Base-by-base conservation (phyloP, 257 asterid genomes). In the Solanum rostratum region DNA sequence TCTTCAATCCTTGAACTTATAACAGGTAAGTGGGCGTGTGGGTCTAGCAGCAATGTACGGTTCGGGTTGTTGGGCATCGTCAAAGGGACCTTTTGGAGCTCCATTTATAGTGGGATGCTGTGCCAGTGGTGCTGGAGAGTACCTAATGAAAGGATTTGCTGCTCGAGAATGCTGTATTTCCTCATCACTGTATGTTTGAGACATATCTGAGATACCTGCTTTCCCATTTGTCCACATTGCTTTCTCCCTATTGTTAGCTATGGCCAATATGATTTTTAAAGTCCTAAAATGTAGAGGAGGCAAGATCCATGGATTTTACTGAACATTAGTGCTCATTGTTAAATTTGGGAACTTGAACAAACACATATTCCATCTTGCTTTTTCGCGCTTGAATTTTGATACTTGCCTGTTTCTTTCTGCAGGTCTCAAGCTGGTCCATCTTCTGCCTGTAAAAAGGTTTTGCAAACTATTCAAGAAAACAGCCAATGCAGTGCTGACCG, bases 21-120 rank as follows among this genome's bases (percentile, higher is more conserved):
- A 30, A 71, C 92, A 96, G 98, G 98, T 92, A 14, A 91, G 93
- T 86, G 99, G 99, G 43, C 97, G 98, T 80, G 97, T 96, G 52
- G 99, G 99, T 83, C 89, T 96, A 86, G 99, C 98, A 18, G 99
- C 97, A 90, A 91, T 86, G 79, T 95, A 95, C 81, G 99, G 99
- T 81, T 91, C 95, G 52, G 99, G 99, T 81, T 96, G 99, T 85
- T 96, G 99, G 99, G 98, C 97, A 78, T 96, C 95, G 63, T 81
- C 95, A 59, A 89, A 70, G 89, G 91, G 90, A 65, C 88, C 92
- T 73, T 87, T 86, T 14, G 97, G 91, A 57, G 85, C 90, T 86
- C 97, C 97, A 84, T 90, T 83, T 80, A 84, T 52, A 33, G 93
- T 91, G 76, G 98, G 99, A 83, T 93, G 98, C 69, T 96, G 99